Percentiles rank a stretch among this genome's conserved stretches.
Conservation (phyloP, 192 early-diverging fungal species). For the Paraglomus brasilianum region DNA sequence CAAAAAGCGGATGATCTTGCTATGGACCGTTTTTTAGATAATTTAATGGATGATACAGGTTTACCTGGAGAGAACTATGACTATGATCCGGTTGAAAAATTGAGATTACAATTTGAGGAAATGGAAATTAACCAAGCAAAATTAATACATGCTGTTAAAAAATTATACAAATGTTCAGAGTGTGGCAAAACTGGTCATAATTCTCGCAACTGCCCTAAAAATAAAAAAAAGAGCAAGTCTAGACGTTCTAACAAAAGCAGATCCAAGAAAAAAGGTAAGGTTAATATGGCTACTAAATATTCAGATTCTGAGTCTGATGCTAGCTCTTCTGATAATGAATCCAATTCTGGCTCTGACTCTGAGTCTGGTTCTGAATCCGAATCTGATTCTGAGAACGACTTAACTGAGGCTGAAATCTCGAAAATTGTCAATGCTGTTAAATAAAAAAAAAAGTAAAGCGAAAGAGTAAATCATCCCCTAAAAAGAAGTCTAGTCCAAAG, state of each 20-base stretch:
- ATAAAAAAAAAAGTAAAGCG: constrained; percentile 18
- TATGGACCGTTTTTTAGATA: constrained; percentile 22
- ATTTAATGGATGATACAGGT: constrained; percentile 9
- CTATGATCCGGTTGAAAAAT: constrained; percentile 21
- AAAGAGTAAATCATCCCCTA: constrained; percentile 10
- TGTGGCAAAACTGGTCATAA: constrained; percentile 23
- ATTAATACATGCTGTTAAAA: constrained; percentile 18
- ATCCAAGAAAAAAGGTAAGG: constrained; percentile 25
- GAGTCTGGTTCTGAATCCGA: not conserved
- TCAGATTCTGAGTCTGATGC: constrained; percentile 14
- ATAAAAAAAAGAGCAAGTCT: constrained; percentile 22
- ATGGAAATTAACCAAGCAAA: constrained; percentile 22
- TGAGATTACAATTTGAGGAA: constrained; percentile 28
- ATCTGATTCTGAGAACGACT: constrained; percentile 16
- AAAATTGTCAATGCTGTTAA: constrained; percentile 17
- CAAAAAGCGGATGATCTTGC: constrained; percentile 18
- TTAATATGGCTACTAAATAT: constrained; percentile 14
- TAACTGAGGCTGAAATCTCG: constrained; percentile 18
- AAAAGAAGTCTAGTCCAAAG: not conserved
- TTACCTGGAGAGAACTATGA: constrained; percentile 17
- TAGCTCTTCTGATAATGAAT: constrained; percentile 6
- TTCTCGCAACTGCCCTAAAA: constrained; percentile 15
- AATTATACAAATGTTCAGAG: constrained; percentile 25
- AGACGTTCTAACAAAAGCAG: constrained; percentile 20
- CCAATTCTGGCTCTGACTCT: constrained; percentile 7